phyloP scores from a whole-genome alignment of 2,329 filamentous ascomycete genomes.

The Gnomoniopsis sp. region DNA sequence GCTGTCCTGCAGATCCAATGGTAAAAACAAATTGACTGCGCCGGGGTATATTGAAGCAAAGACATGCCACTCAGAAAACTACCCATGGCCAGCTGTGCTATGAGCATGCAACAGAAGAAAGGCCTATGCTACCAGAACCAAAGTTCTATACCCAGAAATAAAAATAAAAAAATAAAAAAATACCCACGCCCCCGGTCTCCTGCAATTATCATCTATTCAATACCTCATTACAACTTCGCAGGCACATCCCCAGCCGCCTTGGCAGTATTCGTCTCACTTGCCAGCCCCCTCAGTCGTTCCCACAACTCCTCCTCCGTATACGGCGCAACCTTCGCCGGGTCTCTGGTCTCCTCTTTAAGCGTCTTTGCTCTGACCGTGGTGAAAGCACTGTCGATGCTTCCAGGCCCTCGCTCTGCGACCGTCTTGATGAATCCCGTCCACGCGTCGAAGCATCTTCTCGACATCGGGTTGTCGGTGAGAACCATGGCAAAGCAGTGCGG shows the following conservation, averaged over 20 bases:
- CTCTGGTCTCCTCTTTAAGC: conserved; percentile 43
- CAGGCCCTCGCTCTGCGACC: conserved; percentile 34
- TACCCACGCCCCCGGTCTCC: background rate
- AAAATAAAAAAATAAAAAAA: background rate
- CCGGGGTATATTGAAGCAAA: too few species aligned
- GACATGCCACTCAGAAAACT: too few species aligned
- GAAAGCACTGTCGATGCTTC: conserved; percentile 36
- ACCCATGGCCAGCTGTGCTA: too few species aligned
- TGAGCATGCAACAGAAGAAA: too few species aligned
- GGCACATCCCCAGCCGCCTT: conserved; percentile 15
- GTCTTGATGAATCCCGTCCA: conserved; percentile 55
- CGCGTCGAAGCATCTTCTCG: conserved; percentile 49
- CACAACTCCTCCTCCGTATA: conserved; percentile 41
- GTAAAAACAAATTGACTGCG: too few species aligned
- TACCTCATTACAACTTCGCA: conserved; percentile 12
- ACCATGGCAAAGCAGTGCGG: conserved; percentile 69
- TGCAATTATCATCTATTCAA: background rate
- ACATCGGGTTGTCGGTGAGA: conserved; percentile 42
- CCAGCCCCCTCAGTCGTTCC: conserved; percentile 32
- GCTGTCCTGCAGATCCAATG: too few species aligned
- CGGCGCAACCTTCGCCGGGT: conserved; percentile 39
- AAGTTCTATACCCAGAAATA: too few species aligned
- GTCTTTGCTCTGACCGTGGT: conserved; percentile 48
- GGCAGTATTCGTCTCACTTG: conserved; percentile 21
- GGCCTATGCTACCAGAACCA: too few species aligned